Percentiles rank a stretch among this genome's conserved stretches.
phyloP scores from a whole-genome alignment of 768 basidiomycete genomes.

The Mycena polygramma region DNA sequence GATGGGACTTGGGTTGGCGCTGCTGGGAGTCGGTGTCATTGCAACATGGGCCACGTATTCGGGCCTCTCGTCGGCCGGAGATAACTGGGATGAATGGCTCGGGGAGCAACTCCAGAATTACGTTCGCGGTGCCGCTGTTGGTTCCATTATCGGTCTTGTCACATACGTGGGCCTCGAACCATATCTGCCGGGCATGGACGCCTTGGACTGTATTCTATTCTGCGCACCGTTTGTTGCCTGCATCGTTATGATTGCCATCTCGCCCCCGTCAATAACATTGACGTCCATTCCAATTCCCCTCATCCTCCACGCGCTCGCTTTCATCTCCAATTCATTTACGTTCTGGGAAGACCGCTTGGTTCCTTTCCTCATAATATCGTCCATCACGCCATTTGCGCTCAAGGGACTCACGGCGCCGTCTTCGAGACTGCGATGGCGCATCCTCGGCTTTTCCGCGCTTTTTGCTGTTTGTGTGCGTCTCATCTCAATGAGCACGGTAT shows the following conservation, averaged over 20 bases:
- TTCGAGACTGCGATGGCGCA: constrained; percentile 76
- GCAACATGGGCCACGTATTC: constrained; percentile 69
- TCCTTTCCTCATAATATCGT: constrained; percentile 79
- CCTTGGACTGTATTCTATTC: constrained; percentile 66
- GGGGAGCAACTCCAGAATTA: constrained; percentile 46
- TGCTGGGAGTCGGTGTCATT: constrained; percentile 69
- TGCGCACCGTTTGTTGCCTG: constrained; percentile 61
- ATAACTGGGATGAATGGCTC: constrained; percentile 61
- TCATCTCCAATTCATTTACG: constrained; percentile 96
- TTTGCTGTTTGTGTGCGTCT: constrained; percentile 78
- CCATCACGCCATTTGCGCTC: constrained; percentile 70
- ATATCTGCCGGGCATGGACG: constrained; percentile 61
- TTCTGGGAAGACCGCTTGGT: constrained; percentile 95
- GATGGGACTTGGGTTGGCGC: constrained; percentile 78
- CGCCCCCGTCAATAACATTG: constrained; percentile 50
- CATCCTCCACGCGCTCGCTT: constrained; percentile 78
- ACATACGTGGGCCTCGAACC: constrained; percentile 47
- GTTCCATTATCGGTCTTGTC: constrained; percentile 53
- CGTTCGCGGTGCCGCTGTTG: constrained; percentile 52
- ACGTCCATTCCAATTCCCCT: constrained; percentile 61
- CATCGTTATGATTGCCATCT: constrained; percentile 57
- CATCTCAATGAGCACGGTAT: constrained; percentile 88
- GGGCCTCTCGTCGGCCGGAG: constrained; percentile 55
- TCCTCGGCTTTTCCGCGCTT: constrained; percentile 77
- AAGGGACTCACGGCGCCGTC: constrained; percentile 78